phyloP scores from a whole-genome alignment of 2,329 filamentous ascomycete species.

The Ophioceras dolichostomum region DNA sequence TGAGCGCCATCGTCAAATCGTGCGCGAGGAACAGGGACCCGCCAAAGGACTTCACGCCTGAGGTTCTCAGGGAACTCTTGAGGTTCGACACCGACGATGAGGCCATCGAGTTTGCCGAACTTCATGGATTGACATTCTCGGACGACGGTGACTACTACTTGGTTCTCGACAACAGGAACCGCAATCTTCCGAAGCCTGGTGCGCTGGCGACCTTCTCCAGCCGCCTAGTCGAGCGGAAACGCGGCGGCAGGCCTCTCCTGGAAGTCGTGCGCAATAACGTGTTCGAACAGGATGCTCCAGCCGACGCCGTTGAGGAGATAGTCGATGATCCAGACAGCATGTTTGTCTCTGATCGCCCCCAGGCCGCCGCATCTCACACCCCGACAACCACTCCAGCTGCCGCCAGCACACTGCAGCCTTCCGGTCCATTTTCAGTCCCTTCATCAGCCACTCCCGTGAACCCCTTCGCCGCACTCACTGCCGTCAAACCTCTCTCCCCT shows the following conservation, averaged over 20 bases:
- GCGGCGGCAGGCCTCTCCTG: constrained; percentile 35
- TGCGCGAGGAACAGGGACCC: constrained; percentile 44
- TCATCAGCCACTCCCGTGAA: no score
- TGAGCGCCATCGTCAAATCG: constrained; percentile 40
- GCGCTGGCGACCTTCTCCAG: no score
- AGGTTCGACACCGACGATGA: constrained; percentile 56
- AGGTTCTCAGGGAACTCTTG: constrained; percentile 42
- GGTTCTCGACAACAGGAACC: constrained; percentile 24
- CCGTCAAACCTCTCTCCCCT: no score
- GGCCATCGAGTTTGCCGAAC: constrained; percentile 50
- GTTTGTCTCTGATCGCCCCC: constrained; percentile 11
- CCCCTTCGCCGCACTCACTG: no score
- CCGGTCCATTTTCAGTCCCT: no score
- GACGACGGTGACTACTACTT: constrained; percentile 26
- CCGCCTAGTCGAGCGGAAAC: constrained; percentile 47
- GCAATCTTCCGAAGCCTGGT: no score
- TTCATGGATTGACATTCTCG: constrained; percentile 42
- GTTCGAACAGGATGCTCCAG: constrained; percentile 22
- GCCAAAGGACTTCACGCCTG: constrained; percentile 47
- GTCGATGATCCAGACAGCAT: constrained; percentile 10
- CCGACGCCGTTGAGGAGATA: constrained; percentile 1
- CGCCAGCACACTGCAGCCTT: no score
- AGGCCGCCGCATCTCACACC: no score
- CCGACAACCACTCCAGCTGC: no score
- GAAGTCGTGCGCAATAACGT: constrained; percentile 44